Evolutionary conservation across 2,329 filamentous ascomycete species (phyloP).

Genomic region (Exophiala phaeomuriformis): DNA sequence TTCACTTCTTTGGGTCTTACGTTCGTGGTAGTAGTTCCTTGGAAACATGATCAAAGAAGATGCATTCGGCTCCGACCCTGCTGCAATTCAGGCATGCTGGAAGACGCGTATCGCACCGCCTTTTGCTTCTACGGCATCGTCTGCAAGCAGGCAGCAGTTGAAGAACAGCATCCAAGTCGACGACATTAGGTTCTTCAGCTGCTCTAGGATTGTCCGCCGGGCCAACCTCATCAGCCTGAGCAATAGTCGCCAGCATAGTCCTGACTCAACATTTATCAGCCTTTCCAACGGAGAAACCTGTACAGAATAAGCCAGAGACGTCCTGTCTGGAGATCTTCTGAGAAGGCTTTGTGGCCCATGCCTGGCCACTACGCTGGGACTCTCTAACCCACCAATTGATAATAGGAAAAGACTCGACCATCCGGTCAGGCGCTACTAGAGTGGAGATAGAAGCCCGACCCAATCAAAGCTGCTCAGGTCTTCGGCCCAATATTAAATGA

Average conservation of each 20-base stretch:
- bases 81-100: slow-evolving; percentile 8
- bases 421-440: too few species aligned
- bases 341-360: too few species aligned
- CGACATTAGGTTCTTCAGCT: not conserved
- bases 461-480: too few species aligned
- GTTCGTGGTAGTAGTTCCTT: slow-evolving; percentile 5
- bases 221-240: not conserved
- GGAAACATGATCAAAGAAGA: slow-evolving; percentile 9
- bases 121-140: slow-evolving; percentile 1
- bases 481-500: too few species aligned
- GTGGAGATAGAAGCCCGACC: too few species aligned
- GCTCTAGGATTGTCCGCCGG: not conserved
- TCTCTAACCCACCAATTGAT: too few species aligned
- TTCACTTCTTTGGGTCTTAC: not conserved
- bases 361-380: too few species aligned
- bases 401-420: too few species aligned
- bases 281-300: too few species aligned
- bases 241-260: not conserved
- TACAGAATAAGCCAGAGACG: too few species aligned
- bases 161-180: slow-evolving; percentile 1
- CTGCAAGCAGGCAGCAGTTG: slow-evolving; percentile 1
- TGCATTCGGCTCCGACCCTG: slow-evolving; percentile 4
- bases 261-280: too few species aligned
- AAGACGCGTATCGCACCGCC: slow-evolving; percentile 2
- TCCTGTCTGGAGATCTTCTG: too few species aligned